A percentile compares a stretch with the other conserved stretches of the same genome.
phyloP scores from a whole-genome alignment of 169 alveolate genomes.

The Babesia ovata region DNA sequence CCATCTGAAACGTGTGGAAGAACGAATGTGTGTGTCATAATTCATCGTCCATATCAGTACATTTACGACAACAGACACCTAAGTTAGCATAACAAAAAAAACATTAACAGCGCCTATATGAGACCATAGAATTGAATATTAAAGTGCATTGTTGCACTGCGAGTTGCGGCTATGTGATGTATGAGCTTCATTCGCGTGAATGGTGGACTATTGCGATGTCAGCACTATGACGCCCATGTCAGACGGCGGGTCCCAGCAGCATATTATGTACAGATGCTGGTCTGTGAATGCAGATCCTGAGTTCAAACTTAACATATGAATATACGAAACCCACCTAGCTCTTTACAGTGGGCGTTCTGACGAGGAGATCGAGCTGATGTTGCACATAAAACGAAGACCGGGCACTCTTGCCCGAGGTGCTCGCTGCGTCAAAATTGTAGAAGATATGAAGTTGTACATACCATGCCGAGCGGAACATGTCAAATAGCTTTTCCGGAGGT shows the following conservation, averaged over 20 bases:
- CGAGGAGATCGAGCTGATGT: constrained; percentile 10
- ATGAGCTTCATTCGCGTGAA: too few relatives aligned
- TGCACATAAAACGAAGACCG: constrained; percentile 38
- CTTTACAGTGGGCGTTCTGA: constrained; percentile 8
- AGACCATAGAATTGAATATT: too few relatives aligned
- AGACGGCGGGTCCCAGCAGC: neutral
- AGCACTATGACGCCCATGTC: constrained; percentile 19
- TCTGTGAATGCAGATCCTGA: constrained; percentile 5
- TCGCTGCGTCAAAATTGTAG: neutral
- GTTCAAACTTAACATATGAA: neutral
- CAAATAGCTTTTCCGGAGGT: constrained; percentile 26
- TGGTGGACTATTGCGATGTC: constrained; percentile 9
- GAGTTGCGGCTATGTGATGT: too few relatives aligned
- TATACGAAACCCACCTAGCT: neutral
- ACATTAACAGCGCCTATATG: too few relatives aligned
- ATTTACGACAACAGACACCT: too few relatives aligned
- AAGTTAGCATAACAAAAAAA: too few relatives aligned
- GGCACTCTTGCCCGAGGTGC: neutral
- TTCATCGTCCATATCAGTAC: too few relatives aligned
- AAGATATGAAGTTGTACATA: neutral
- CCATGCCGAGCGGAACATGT: constrained; percentile 43
- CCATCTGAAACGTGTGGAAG: too few relatives aligned
- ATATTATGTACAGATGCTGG: constrained; percentile 29
- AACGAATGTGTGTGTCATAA: too few relatives aligned
- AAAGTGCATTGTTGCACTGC: too few relatives aligned